A percentile compares a stretch with the other conserved stretches of the same genome.
Evolutionary conservation across 1,139 yeast genomes (phyloP).

Genomic region (Kodamaea sp.): DNA sequence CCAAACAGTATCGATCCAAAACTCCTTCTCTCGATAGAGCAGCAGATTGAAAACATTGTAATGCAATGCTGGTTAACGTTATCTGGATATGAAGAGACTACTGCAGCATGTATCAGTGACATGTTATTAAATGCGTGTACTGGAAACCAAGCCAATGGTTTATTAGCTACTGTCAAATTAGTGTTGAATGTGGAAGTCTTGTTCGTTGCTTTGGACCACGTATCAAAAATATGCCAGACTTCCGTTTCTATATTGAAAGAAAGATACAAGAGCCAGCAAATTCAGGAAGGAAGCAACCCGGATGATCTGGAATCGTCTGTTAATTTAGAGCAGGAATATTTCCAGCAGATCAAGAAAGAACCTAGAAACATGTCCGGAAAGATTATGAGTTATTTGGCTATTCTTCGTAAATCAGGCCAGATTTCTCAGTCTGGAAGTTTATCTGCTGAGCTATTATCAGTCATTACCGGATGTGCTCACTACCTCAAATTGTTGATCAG

Average conservation of each 20-base stretch:
- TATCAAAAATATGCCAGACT: conserved; percentile 35
- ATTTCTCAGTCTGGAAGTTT: conserved; percentile 59
- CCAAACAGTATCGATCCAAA: conserved; percentile 35
- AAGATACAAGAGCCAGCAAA: conserved; percentile 8
- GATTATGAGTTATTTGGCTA: conserved; percentile 72
- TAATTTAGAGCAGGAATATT: conserved; percentile 17
- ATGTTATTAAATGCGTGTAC: conserved; percentile 87
- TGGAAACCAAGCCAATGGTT: conserved; percentile 70
- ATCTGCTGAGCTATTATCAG: conserved; percentile 61
- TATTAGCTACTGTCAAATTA: conserved; percentile 70
- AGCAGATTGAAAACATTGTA: conserved; percentile 65
- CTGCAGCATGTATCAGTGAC: conserved; percentile 88
- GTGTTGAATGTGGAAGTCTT: conserved; percentile 75
- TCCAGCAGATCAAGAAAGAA: conserved; percentile 56
- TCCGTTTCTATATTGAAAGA: conserved; percentile 15
- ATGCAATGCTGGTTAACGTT: conserved; percentile 85
- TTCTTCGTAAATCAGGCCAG: conserved; percentile 59
- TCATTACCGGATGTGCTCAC: conserved; percentile 92
- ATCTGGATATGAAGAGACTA: conserved; percentile 88
- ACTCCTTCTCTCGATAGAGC: conserved; percentile 59
- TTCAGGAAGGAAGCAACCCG: conserved; percentile 3
- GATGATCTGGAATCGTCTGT: conserved; percentile 13
- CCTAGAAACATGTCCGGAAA: conserved; percentile 88
- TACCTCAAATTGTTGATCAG: conserved; percentile 83
- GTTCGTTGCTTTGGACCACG: conserved; percentile 71